A percentile compares a stretch with the other conserved stretches of the same genome.
phyloP scores from a whole-genome alignment of 495 filamentous ascomycete species.

The Amorphotheca resinae region DNA sequence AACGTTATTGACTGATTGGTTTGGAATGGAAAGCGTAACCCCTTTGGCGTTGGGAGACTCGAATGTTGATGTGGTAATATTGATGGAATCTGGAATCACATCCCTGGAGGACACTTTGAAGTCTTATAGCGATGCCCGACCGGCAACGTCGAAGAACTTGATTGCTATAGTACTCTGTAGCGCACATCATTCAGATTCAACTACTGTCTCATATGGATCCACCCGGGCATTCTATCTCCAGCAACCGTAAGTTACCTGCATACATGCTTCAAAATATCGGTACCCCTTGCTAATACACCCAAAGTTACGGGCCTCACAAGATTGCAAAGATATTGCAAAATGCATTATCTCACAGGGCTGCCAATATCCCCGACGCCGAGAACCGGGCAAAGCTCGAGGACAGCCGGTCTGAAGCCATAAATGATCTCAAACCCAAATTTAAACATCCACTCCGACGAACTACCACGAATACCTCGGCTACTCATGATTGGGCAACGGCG shows the following conservation, averaged over 20 bases:
- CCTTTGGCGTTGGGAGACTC: not conserved
- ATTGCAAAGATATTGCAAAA: conserved; percentile 39
- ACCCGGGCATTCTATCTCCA: conserved; percentile 18
- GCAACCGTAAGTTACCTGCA: conserved; percentile 23
- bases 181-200: conserved; percentile 12
- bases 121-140: too few species aligned
- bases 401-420: too few species aligned
- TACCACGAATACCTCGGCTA: too few species aligned
- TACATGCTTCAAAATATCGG: not conserved
- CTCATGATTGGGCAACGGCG: too few species aligned
- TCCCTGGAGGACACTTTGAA: too few species aligned
- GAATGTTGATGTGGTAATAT: not conserved
- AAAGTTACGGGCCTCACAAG: conserved; percentile 46
- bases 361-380: not conserved
- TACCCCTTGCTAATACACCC: conserved; percentile 6
- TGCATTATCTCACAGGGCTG: conserved; percentile 3
- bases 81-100: conserved; percentile 6
- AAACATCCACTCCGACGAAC: too few species aligned
- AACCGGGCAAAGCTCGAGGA: not conserved
- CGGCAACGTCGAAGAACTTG: conserved; percentile 13
- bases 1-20: conserved; percentile 25
- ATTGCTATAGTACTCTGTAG: conserved; percentile 22
- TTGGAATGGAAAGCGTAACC: conserved; percentile 25
- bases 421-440: too few species aligned
- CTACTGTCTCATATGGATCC: conserved; percentile 5